Evolutionary conservation across 2,329 filamentous ascomycete genomes (phyloP).

Genomic region (Sclerotiophoma versabilis): DNA sequence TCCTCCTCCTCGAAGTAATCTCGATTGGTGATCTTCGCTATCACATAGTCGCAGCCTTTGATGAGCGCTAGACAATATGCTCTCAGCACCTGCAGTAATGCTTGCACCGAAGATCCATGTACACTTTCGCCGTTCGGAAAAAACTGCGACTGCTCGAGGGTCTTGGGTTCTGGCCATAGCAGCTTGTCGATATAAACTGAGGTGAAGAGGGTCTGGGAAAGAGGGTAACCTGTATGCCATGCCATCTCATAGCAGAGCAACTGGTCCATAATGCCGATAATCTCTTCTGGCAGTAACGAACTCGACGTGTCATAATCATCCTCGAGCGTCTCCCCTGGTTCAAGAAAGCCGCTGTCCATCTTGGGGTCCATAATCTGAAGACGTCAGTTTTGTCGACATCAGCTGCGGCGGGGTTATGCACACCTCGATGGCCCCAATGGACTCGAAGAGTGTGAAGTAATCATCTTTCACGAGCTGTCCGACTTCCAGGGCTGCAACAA

Average conservation of each 20-base stretch:
- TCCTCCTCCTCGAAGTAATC: conserved; percentile 98
- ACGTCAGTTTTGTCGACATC: conserved; percentile 4
- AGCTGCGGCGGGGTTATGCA: neutral
- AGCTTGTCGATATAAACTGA: conserved; percentile 89
- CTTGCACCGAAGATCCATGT: conserved; percentile 22
- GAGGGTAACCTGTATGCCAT: conserved; percentile 94
- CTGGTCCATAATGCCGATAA: conserved; percentile 93
- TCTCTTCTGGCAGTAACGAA: conserved; percentile 75
- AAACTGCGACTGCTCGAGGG: conserved; percentile 67
- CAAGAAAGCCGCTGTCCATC: conserved; percentile 93
- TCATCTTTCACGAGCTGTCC: conserved; percentile 94
- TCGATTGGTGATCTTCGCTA: conserved; percentile 78
- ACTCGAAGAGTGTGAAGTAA: conserved; percentile 91
- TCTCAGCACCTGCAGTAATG: conserved; percentile 66
- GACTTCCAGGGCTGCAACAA: conserved; percentile 68
- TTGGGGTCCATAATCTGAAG: conserved; percentile 95
- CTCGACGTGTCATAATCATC: conserved; percentile 79
- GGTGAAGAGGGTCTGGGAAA: conserved; percentile 93
- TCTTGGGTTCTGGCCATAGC: conserved; percentile 71
- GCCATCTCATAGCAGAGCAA: conserved; percentile 93
- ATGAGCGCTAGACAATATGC: conserved; percentile 87
- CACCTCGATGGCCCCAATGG: conserved; percentile 83
- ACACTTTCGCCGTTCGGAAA: conserved; percentile 55
- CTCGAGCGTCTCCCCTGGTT: conserved; percentile 80
- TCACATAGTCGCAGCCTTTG: conserved; percentile 82